Evolutionary conservation across 768 basidiomycete genomes (phyloP), one percentile per base, ranked within the genome.

Genomic region (Wakefieldia striispora): DNA sequence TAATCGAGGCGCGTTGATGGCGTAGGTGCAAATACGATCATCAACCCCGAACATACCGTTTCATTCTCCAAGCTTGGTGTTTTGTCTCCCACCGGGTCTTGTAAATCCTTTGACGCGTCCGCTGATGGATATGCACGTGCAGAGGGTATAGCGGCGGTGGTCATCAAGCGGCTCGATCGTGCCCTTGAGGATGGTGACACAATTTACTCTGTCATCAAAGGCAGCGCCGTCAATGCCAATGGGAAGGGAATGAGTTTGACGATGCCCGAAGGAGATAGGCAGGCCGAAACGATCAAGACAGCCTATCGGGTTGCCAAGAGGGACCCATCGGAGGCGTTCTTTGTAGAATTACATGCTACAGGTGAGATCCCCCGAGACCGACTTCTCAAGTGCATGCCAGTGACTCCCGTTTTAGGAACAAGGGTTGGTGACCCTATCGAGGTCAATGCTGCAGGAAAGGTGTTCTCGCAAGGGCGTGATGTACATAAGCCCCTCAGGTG

Each of bases 391-490:
- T 17, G 7, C 0, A 11, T 16, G 40, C n/a, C 38, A 33, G 17
- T 59, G 40, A 61, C 38, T 6, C 6, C 2, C 10, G 38, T 40
- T 20, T 2, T 29, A 61, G 60, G 60, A 31, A 79, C 79, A 2
- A 69, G 72, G 33, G 67, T 62, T 29, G 79, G 77, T 0, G 79
- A 80, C 51, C 77, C 79, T 1, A 74, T 70, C 1, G 79, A 80
- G 54, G 73, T 72, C 9, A 79, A 78, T 47, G 75, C 73, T 63
- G 74, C 75, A 17, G 77, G 77, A 1, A 61, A 62, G 29, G 53
- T 67, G 7, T 71, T 72, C 36, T 56, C 64, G 23, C 40, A 63
- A 29, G 55, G 58, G 11, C 56, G 63, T 5, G 50, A 58, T 23
- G 47, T 2, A 13, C 43, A 52, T 21, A 60, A 54, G 17, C 45